These are phyloP conservation scores for Geranium rotundifolium DNA, from an alignment of 345 rosid genomes.

Conservation along the genomic window DNA sequence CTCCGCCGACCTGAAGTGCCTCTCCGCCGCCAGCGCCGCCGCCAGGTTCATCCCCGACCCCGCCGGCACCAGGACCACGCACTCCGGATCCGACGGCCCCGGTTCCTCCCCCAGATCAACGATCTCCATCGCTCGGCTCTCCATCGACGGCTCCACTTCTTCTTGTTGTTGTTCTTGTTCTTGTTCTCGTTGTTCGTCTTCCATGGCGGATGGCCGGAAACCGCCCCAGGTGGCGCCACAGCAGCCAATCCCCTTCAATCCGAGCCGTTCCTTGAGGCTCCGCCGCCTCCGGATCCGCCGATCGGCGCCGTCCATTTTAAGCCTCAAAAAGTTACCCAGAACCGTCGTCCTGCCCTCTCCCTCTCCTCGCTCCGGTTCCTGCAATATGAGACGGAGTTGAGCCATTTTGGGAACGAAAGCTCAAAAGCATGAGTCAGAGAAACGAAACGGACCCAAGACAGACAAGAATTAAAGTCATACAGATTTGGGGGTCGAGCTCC, in stretches of 20 bases:
- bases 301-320: conserved; percentile 42
- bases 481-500: conserved; percentile 2
- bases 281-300: conserved; percentile 22
- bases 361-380: conserved; percentile 20
- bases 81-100: not conserved
- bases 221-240: conserved; percentile 63
- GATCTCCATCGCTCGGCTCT: not conserved
- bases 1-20: conserved; percentile 31
- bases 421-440: conserved; percentile 1
- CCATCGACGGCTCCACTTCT: too few relatives aligned
- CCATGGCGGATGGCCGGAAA: conserved; percentile 28
- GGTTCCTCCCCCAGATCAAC: not conserved
- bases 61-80: conserved; percentile 3
- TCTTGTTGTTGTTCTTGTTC: not conserved
- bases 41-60: conserved; percentile 70
- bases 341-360: conserved; percentile 27
- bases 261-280: conserved; percentile 47
- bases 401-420: conserved; percentile 26
- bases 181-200: conserved; percentile 28
- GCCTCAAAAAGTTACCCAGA: conserved; percentile 33
- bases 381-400: conserved; percentile 33
- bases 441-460: not conserved
- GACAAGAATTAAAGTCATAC: not conserved
- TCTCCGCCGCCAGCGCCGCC: conserved; percentile 74
- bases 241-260: conserved; percentile 54